These are phyloP conservation scores for Trichosporon ovoides DNA, from an alignment of 1,284 basidiomycete species.

Conservation along the genomic window DNA sequence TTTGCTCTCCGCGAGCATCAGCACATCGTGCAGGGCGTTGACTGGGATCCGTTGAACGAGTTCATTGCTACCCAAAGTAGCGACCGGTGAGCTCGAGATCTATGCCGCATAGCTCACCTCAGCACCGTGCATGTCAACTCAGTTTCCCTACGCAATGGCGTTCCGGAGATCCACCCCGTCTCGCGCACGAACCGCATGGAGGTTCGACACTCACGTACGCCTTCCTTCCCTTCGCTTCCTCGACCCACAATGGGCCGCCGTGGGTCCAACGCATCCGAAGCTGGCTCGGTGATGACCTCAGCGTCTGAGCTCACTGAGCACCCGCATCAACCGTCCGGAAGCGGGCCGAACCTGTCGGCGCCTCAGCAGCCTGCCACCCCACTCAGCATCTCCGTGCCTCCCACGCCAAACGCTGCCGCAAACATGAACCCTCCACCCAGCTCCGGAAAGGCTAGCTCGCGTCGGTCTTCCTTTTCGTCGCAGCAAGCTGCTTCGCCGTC, in stretches of 20 bases:
- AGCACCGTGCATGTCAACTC: constrained; percentile 78
- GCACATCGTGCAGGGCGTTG: constrained; percentile 93
- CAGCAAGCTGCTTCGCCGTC: constrained; percentile 45
- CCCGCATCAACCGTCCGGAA: constrained; percentile 15
- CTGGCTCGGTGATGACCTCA: constrained; percentile 58
- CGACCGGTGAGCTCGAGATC: constrained; percentile 56
- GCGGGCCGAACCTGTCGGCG: constrained; percentile 24
- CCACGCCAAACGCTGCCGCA: constrained; percentile 35
- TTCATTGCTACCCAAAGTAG: constrained; percentile 92
- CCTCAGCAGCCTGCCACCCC: constrained; percentile 28
- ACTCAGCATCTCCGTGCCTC: constrained; percentile 36
- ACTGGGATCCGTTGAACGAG: constrained; percentile 92
- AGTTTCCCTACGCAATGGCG: constrained; percentile 68
- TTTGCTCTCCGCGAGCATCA: constrained; percentile 61
- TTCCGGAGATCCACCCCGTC: constrained; percentile 67
- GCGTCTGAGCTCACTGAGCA: constrained; percentile 54
- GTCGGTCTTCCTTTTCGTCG: constrained; percentile 79
- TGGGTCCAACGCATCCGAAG: constrained; percentile 68
- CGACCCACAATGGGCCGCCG: constrained; percentile 61
- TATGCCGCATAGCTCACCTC: constrained; percentile 17
- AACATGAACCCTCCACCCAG: constrained; percentile 46
- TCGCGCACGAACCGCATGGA: constrained; percentile 47
- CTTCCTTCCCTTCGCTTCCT: constrained; percentile 39
- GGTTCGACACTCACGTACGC: constrained; percentile 47
- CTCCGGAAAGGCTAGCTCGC: constrained; percentile 53